These are phyloP conservation scores for Epichloe elymi DNA, from an alignment of 2,329 filamentous ascomycete genomes.

Conservation along the genomic window DNA sequence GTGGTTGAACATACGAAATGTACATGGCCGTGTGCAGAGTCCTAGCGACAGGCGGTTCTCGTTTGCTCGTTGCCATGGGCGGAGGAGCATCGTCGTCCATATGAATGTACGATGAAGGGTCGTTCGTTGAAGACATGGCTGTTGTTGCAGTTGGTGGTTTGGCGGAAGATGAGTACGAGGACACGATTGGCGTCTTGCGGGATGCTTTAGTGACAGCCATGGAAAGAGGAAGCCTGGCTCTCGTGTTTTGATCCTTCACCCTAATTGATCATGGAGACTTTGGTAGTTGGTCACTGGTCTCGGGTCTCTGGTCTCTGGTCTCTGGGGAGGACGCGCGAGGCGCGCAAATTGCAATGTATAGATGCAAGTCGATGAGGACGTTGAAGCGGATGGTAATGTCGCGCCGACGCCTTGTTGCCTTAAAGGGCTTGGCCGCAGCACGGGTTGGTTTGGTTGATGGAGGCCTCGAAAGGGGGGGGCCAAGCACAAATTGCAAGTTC, in stretches of 20 bases:
- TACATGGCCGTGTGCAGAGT: slow-evolving; percentile 22
- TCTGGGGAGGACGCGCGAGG: neutral
- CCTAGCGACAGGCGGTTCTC: slow-evolving; percentile 1
- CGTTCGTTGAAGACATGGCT: slow-evolving; percentile 1
- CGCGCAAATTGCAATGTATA: neutral
- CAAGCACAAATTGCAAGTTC: neutral
- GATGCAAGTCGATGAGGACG: neutral
- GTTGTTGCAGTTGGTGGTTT: neutral
- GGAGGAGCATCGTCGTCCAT: slow-evolving; percentile 14
- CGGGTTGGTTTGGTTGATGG: neutral
- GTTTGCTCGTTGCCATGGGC: slow-evolving; percentile 7
- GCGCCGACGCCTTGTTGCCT: too few relatives aligned
- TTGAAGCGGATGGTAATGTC: neutral
- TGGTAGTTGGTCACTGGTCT: too few relatives aligned
- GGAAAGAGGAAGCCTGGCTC: neutral
- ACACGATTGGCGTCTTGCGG: neutral
- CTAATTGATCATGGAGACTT: too few relatives aligned
- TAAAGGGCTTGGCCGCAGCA: too few relatives aligned
- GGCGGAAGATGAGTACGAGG: neutral
- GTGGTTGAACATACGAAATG: slow-evolving; percentile 15
- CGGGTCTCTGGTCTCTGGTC: too few relatives aligned
- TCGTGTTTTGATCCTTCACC: neutral
- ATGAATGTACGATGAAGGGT: neutral
- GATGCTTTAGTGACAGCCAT: neutral
- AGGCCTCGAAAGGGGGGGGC: neutral